Percentiles rank a stretch among this genome's conserved stretches.
Evolutionary conservation across 352 stramenopile species (phyloP).

Genomic region (Lagenidium giganteum): DNA sequence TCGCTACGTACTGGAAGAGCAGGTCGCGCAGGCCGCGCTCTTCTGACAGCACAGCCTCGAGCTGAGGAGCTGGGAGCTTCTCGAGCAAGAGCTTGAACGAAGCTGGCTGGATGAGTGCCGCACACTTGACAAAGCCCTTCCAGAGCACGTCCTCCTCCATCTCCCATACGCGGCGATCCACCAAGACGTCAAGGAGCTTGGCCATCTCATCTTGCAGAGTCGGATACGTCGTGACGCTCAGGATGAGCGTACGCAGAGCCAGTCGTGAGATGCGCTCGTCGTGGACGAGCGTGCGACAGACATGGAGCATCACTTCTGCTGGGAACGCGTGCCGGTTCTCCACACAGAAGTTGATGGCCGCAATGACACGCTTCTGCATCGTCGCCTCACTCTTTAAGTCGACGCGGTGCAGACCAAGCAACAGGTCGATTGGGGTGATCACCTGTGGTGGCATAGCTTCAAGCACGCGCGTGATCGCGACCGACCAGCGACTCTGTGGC

Average conservation of each 20-base stretch:
- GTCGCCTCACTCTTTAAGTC: constrained; percentile 56
- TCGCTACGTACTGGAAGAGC: constrained; percentile 30
- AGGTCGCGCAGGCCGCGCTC: constrained; percentile 51
- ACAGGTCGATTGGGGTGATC: constrained; percentile 57
- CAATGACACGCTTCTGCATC: constrained; percentile 78
- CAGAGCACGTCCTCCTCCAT: constrained; percentile 67
- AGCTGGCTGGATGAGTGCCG: constrained; percentile 64
- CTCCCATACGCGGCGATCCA: constrained; percentile 52
- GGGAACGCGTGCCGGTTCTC: constrained; percentile 78
- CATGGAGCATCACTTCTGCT: constrained; percentile 62
- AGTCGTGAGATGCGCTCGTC: constrained; percentile 63
- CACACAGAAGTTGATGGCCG: constrained; percentile 74
- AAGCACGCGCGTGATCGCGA: constrained; percentile 66
- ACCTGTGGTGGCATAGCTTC: constrained; percentile 68
- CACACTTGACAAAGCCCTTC: constrained; percentile 79
- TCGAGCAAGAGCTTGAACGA: constrained; percentile 63
- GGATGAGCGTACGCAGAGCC: constrained; percentile 69
- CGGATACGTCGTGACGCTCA: constrained; percentile 68
- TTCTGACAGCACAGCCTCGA: constrained; percentile 44
- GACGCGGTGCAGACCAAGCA: constrained; percentile 73
- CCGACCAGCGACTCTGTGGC: constrained; percentile 41
- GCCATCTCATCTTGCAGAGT: constrained; percentile 60
- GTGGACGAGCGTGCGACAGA: constrained; percentile 56
- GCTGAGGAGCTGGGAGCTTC: constrained; percentile 41
- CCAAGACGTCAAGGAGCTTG: constrained; percentile 46